Conservation (phyloP, 179 eudicot genomes). For the Gypsophila paniculata region DNA sequence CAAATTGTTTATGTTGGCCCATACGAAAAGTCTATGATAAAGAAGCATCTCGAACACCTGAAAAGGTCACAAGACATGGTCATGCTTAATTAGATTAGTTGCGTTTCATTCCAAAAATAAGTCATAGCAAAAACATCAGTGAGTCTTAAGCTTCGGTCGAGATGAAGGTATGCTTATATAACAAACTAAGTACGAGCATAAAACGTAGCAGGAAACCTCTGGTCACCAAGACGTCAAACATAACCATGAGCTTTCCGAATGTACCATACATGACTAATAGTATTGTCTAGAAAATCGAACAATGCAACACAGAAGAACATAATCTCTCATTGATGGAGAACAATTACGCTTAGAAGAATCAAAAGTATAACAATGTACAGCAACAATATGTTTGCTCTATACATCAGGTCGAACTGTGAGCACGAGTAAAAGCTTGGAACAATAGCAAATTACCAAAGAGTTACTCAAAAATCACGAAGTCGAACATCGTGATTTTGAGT, state of each 20-base stretch:
- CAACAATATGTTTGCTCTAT: not conserved
- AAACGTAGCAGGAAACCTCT: not conserved
- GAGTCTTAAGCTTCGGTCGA: not conserved
- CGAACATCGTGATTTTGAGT: not conserved
- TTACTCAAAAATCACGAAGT: not conserved
- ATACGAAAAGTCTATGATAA: not conserved
- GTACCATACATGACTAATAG: not conserved
- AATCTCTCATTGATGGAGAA: not conserved
- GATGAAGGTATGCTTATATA: not conserved
- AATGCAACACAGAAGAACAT: not conserved
- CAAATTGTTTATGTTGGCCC: not conserved
- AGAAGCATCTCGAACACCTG: constrained; percentile 6
- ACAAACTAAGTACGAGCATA: not conserved
- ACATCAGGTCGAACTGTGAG: not conserved
- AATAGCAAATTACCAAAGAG: not conserved
- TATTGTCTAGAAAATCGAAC: not conserved
- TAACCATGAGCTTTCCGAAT: not conserved
- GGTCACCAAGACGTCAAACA: not conserved
- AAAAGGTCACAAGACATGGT: constrained; percentile 11
- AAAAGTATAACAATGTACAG: not conserved
- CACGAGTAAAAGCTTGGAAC: too few species aligned
- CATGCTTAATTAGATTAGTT: too few species aligned
- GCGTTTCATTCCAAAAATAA: not conserved
- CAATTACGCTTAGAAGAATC: not conserved
- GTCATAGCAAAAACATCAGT: not conserved